A percentile compares a stretch with the other conserved stretches of the same genome.
phyloP scores from a whole-genome alignment of 2,329 filamentous ascomycete genomes.

The Diplodia scrobiculata region DNA sequence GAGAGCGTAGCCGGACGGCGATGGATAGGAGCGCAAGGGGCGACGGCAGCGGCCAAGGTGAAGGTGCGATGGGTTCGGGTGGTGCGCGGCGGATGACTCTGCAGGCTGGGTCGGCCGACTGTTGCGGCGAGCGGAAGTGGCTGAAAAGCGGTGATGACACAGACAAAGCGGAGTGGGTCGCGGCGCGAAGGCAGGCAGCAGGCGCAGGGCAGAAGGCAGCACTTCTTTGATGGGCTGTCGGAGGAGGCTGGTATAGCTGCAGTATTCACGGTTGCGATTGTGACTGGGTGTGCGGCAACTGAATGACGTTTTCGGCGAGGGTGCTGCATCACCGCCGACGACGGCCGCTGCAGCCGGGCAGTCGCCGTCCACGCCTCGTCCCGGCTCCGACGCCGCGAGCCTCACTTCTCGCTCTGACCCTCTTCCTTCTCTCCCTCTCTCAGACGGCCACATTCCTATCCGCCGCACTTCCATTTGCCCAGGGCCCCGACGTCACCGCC shows the following conservation, averaged over 20 bases:
- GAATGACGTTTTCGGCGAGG: constrained; percentile 27
- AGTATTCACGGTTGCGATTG: not conserved
- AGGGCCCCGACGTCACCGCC: constrained; percentile 8
- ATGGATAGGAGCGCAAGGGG: not conserved
- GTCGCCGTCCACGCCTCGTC: constrained; percentile 7
- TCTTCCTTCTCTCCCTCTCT: not conserved
- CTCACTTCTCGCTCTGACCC: constrained; percentile 11
- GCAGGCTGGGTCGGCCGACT: constrained; percentile 7
- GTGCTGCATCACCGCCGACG: constrained; percentile 5
- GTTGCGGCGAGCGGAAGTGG: not conserved
- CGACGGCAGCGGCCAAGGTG: not conserved
- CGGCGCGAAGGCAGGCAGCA: constrained; percentile 2
- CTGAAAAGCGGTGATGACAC: constrained; percentile 7
- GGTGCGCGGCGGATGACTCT: constrained; percentile 21
- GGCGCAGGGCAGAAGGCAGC: not conserved
- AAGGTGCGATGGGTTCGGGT: constrained; percentile 8
- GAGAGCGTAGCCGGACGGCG: not conserved
- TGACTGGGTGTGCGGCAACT: constrained; percentile 12
- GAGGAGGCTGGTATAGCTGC: constrained; percentile 17
- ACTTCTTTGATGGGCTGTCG: constrained; percentile 14
- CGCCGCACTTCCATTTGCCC: not conserved
- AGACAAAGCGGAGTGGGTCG: constrained; percentile 10
- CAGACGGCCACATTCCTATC: not conserved
- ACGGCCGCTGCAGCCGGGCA: constrained; percentile 16
- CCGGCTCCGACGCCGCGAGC: constrained; percentile 22